phyloP scores from a whole-genome alignment of 805 yeast species.

The Starmerella lactis-condensi region DNA sequence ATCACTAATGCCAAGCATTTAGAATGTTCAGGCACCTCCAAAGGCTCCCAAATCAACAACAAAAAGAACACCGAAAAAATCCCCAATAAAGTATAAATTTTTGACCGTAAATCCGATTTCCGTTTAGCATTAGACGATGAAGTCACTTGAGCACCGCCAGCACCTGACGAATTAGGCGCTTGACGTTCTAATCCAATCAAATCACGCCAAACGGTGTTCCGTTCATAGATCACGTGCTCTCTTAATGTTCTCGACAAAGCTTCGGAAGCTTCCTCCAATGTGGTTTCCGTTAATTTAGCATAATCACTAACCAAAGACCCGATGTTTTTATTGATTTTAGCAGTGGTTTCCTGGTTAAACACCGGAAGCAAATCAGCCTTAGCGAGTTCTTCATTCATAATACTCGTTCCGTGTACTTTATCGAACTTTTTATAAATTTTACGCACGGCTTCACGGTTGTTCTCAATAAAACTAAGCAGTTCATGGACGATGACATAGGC shows the following conservation, averaged over 20 bases:
- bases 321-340: conserved; percentile 33
- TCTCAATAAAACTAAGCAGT: conserved; percentile 60
- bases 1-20: conserved; percentile 72
- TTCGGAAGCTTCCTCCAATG: conserved; percentile 32
- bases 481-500: conserved; percentile 63
- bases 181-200: conserved; percentile 80
- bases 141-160: conserved; percentile 7
- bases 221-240: conserved; percentile 92
- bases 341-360: conserved; percentile 34
- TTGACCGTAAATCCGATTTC: neutral
- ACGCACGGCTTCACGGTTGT: conserved; percentile 74
- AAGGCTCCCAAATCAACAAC: conserved; percentile 27
- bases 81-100: conserved; percentile 23
- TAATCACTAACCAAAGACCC: conserved; percentile 36
- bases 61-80: conserved; percentile 34
- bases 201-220: conserved; percentile 96
- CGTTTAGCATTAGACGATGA: neutral
- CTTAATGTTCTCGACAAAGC: conserved; percentile 39
- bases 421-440: conserved; percentile 87
- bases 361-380: conserved; percentile 32
- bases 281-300: conserved; percentile 32
- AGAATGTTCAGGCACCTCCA: conserved; percentile 39
- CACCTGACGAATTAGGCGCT: conserved; percentile 4
- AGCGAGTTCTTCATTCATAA: conserved; percentile 40
- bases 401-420: conserved; percentile 47